phyloP scores from a whole-genome alignment of 805 yeast genomes.

The Gaillardinia entomophila region DNA sequence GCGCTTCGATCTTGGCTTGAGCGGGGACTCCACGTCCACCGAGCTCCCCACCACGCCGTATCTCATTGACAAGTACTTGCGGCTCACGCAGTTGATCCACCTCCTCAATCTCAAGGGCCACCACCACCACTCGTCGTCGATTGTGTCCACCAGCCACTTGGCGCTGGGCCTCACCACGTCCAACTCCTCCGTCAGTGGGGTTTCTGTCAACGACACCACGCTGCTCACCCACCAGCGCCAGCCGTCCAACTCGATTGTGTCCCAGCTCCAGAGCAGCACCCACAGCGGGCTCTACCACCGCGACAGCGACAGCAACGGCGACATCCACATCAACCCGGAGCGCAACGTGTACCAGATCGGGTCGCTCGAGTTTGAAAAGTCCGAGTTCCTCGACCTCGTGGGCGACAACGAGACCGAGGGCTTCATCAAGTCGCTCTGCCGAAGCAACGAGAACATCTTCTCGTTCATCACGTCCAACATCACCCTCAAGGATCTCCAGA shows the following conservation, averaged over 20 bases:
- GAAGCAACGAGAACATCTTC: slow-evolving; percentile 21
- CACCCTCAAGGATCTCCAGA: slow-evolving; percentile 38
- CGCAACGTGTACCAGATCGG: slow-evolving; percentile 37
- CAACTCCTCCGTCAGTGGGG: background rate
- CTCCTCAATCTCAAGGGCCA: slow-evolving; percentile 27
- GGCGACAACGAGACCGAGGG: slow-evolving; percentile 48
- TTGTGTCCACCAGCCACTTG: background rate
- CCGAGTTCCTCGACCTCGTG: slow-evolving; percentile 36
- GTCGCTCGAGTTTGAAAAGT: slow-evolving; percentile 45
- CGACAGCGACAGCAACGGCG: slow-evolving; percentile 10
- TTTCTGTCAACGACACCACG: slow-evolving; percentile 1
- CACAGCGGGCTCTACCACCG: slow-evolving; percentile 1
- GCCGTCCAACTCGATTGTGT: slow-evolving; percentile 1
- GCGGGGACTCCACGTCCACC: slow-evolving; percentile 42
- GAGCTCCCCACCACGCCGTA: slow-evolving; percentile 68
- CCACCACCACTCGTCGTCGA: slow-evolving; percentile 1
- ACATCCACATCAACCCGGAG: slow-evolving; percentile 17
- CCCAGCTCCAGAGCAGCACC: slow-evolving; percentile 1
- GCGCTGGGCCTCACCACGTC: background rate
- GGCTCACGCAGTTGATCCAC: slow-evolving; percentile 53
- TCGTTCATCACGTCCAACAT: slow-evolving; percentile 39
- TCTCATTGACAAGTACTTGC: slow-evolving; percentile 58
- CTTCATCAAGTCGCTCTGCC: slow-evolving; percentile 41
- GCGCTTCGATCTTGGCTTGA: slow-evolving; percentile 52
- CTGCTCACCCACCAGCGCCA: background rate